phyloP scores from a whole-genome alignment of 495 filamentous ascomycete species.

The Cercophora sp. region DNA sequence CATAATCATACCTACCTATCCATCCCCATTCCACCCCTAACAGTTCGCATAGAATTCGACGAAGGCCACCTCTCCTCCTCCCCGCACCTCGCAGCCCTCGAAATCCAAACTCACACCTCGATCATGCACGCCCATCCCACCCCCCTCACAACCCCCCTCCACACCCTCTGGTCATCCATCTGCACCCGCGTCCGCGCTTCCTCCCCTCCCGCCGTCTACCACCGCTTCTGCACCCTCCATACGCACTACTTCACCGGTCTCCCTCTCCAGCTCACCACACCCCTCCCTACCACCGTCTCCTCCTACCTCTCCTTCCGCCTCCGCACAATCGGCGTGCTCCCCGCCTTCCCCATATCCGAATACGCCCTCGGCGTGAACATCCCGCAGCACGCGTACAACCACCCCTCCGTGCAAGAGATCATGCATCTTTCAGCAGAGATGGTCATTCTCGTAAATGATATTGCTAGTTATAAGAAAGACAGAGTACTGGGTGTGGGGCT shows the following conservation, averaged over 20 bases:
- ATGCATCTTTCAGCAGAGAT: conserved; percentile 12
- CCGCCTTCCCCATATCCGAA: conserved; percentile 8
- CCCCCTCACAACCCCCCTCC: neutral
- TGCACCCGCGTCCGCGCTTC: neutral
- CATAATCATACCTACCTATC: too few species aligned
- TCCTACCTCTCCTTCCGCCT: conserved; percentile 4
- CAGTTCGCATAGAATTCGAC: conserved; percentile 6
- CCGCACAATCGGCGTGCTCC: conserved; percentile 7
- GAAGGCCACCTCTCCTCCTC: conserved; percentile 7
- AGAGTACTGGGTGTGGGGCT: neutral
- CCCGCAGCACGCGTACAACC: conserved; percentile 4
- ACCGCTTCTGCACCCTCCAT: conserved; percentile 3
- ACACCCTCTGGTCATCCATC: neutral
- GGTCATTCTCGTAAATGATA: conserved; percentile 14
- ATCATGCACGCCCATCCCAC: too few species aligned
- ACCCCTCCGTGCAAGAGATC: conserved; percentile 9
- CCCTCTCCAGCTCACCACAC: conserved; percentile 1
- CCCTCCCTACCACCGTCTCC: neutral
- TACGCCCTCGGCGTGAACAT: conserved; percentile 7
- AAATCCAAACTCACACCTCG: too few species aligned
- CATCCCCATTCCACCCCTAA: too few species aligned
- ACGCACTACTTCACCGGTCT: conserved; percentile 7
- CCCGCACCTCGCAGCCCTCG: neutral
- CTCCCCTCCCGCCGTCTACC: neutral
- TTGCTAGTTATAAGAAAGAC: conserved; percentile 10